Percentiles rank a stretch among this genome's conserved stretches.
phyloP scores from a whole-genome alignment of 768 basidiomycete genomes.

The Lactarius akahatsu region DNA sequence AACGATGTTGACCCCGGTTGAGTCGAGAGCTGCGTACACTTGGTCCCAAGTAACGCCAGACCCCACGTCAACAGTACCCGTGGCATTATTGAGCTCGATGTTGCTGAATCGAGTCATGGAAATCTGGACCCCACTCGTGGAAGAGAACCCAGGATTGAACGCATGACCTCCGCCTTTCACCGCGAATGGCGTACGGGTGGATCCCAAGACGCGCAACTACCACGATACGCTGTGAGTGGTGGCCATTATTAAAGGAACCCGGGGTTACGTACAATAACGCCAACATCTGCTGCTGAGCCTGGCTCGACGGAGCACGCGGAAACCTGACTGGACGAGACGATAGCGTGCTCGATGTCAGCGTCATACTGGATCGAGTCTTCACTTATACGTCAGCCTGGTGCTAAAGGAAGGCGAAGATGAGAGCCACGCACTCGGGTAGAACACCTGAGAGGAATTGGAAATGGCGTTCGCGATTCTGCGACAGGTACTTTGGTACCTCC shows the following conservation, averaged over 20 bases:
- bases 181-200: background rate
- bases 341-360: background rate
- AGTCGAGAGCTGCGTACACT: constrained; percentile 25
- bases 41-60: constrained; percentile 35
- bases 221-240: background rate
- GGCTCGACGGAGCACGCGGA: constrained; percentile 29
- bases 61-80: constrained; percentile 25
- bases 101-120: constrained; percentile 31
- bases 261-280: constrained; percentile 19
- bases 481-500: background rate
- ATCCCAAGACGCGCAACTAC: constrained; percentile 23
- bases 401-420: background rate
- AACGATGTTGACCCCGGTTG: constrained; percentile 28
- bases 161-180: constrained; percentile 29
- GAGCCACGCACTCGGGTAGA: constrained; percentile 2
- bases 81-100: background rate
- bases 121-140: constrained; percentile 33
- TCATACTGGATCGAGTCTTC: background rate
- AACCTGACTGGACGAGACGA: background rate
- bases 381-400: background rate
- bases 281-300: constrained; percentile 25
- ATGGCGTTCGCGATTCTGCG: background rate
- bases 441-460: background rate
- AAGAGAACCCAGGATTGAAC: constrained; percentile 31
- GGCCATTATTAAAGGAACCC: background rate